Percentiles rank a stretch among this genome's conserved stretches.
Evolutionary conservation across 2,329 filamentous ascomycete genomes (phyloP).

Genomic region (Lasiodiplodia hormozganensis): DNA sequence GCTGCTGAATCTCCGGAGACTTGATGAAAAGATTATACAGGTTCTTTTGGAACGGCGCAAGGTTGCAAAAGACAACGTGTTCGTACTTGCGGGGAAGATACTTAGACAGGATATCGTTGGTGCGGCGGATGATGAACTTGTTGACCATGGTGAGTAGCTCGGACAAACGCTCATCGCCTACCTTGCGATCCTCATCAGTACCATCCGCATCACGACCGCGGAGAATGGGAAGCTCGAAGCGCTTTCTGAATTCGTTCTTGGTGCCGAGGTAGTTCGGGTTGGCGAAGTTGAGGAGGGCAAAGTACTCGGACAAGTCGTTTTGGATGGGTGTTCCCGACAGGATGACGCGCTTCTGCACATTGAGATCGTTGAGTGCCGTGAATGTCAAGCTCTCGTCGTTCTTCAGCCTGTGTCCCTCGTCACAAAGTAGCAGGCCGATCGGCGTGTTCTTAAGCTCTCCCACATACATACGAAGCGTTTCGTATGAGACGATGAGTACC

Average conservation of each 20-base stretch:
- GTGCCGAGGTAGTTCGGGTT: slow-evolving; percentile 93
- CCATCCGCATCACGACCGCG: slow-evolving; percentile 90
- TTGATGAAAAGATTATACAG: slow-evolving; percentile 98
- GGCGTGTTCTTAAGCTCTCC: slow-evolving; percentile 88
- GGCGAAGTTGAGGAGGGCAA: slow-evolving; percentile 92
- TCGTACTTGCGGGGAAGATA: slow-evolving; percentile 99
- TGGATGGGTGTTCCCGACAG: slow-evolving; percentile 97
- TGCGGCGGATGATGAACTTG: slow-evolving; percentile 97
- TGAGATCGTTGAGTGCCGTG: slow-evolving; percentile 84
- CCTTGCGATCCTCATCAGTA: slow-evolving; percentile 79
- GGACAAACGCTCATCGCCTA: slow-evolving; percentile 80
- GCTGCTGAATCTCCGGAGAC: slow-evolving; percentile 90
- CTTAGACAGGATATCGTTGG: slow-evolving; percentile 97
- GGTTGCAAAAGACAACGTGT: slow-evolving; percentile 97
- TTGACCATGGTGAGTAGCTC: slow-evolving; percentile 89
- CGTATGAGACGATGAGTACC: slow-evolving; percentile 97
- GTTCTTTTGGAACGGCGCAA: slow-evolving; percentile 89
- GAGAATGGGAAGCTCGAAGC: slow-evolving; percentile 91
- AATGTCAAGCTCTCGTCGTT: slow-evolving; percentile 98
- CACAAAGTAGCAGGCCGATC: slow-evolving; percentile 92
- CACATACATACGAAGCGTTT: slow-evolving; percentile 89
- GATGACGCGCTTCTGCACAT: slow-evolving; percentile 91
- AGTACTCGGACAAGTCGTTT: slow-evolving; percentile 98
- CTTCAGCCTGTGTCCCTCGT: slow-evolving; percentile 95
- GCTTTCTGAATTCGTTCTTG: slow-evolving; percentile 88